Base-by-base conservation (phyloP, 1,284 basidiomycete species). In the Ceratobasidium theobromae region DNA sequence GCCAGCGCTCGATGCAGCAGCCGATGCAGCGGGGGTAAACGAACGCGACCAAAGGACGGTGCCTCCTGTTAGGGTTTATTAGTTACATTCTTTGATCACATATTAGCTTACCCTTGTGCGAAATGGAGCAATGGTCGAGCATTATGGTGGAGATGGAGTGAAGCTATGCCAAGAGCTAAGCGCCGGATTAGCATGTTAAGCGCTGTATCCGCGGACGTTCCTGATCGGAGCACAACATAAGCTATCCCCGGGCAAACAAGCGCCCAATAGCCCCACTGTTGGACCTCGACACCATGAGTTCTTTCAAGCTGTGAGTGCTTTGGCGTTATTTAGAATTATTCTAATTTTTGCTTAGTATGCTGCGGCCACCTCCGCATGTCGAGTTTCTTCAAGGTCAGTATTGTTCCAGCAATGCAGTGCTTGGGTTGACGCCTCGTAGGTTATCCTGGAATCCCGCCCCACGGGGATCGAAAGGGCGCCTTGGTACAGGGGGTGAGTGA, bases 21-120 rank as follows among this genome's bases (percentile, higher is more conserved):
- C 81, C 5, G 85, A 82, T 55, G 91, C 90, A 43, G 90, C 84
- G 25, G 93, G 93, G 0, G 92, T 95, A 77, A 94, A 97, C 1
- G 92, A 94, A 68, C 88, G 86, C 23, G 91, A 93, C 93, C 93
- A 98, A 35, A 98, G 82, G 38, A 98, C 89, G 65, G 96, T 80
- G 33, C 95, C 95, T 70, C 94, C 94, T 94, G 73, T 12, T 66
- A 69, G 9, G 54, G 68, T 53, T 25, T 43, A 18, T 60, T 46
- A 38, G 49, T 3, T 40, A 30, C 12, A 33, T 46, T 25, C 33
- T 23, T 35, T 46, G 18, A 18, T 41, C 16, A 12, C 23, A 23
- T 45, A 32, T 0, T 27, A 5, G 71, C 77, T 65, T 69, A 88
- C 91, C 91, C 81, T 91, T 91, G 76, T 94, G 91, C 11, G 89